Percentiles rank a stretch among this genome's conserved stretches.
Evolutionary conservation across 2,329 filamentous ascomycete genomes (phyloP).

Genomic region (Atkinsonella hypoxylon): DNA sequence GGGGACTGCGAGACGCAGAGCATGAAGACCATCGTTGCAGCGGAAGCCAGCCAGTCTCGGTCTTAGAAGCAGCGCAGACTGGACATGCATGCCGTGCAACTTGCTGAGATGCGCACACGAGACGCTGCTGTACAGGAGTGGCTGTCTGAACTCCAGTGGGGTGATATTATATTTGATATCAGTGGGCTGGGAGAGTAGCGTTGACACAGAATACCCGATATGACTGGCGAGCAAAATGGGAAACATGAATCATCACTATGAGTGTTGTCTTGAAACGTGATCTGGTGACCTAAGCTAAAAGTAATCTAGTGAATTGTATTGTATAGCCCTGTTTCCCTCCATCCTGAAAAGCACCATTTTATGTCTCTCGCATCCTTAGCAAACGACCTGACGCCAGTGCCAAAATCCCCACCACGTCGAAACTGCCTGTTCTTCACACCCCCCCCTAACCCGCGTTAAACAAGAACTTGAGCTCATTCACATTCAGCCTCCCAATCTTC

Average conservation of each 20-base stretch:
- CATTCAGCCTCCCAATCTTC: slow-evolving; percentile 53
- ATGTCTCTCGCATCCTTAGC: not conserved
- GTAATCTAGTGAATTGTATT: too few relatives aligned
- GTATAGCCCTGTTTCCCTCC: not conserved
- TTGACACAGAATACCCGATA: not conserved
- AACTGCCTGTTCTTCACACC: too few relatives aligned
- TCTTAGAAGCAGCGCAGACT: slow-evolving; percentile 9
- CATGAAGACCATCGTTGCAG: slow-evolving; percentile 14
- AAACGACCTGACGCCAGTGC: not conserved
- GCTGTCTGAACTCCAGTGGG: not conserved
- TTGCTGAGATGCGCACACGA: not conserved
- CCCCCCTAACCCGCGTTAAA: slow-evolving; percentile 29
- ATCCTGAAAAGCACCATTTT: not conserved
- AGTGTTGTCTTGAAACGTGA: too few relatives aligned
- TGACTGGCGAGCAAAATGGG: not conserved
- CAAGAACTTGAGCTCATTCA: slow-evolving; percentile 57
- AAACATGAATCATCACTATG: too few relatives aligned
- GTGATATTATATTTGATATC: not conserved
- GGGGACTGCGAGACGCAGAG: slow-evolving; percentile 8
- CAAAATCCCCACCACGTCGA: not conserved
- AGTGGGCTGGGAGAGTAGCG: not conserved
- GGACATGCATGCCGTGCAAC: not conserved
- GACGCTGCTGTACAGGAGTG: not conserved
- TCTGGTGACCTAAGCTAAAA: too few relatives aligned
- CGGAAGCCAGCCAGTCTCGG: slow-evolving; percentile 8